These are phyloP conservation scores for Papiliotrema fonsecae DNA, from an alignment of 1,284 basidiomycete species.

Conservation along the genomic window DNA sequence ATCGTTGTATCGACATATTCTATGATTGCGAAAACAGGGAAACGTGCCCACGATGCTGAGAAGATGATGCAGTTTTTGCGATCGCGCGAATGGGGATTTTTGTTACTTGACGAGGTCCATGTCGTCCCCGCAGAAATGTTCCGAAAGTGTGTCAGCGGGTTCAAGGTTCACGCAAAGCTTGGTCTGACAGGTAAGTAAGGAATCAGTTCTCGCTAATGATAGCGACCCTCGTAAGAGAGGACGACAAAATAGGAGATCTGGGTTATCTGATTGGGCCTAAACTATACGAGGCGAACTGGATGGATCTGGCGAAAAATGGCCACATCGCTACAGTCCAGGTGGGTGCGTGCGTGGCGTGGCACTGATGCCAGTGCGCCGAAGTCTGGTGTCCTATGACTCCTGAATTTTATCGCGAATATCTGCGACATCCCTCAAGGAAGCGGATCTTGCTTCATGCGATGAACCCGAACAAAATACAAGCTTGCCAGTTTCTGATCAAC, in stretches of 20 bases:
- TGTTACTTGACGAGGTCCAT: conserved; percentile 92
- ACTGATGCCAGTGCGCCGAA: conserved; percentile 74
- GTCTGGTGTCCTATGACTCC: conserved; percentile 99
- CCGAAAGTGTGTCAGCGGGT: conserved; percentile 88
- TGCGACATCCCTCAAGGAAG: conserved; percentile 71
- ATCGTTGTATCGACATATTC: conserved; percentile 97
- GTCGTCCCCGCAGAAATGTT: conserved; percentile 98
- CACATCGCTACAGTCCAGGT: conserved; percentile 99
- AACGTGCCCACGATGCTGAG: conserved; percentile 91
- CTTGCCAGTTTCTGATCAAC: conserved; percentile 97
- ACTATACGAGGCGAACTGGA: conserved; percentile 99
- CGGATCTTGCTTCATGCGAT: conserved; percentile 97
- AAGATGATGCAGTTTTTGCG: conserved; percentile 99
- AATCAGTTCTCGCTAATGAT: conserved; percentile 9
- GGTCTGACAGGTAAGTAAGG: conserved; percentile 73
- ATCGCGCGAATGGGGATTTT: conserved; percentile 92
- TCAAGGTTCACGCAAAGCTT: conserved; percentile 95
- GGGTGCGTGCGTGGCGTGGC: conserved; percentile 21
- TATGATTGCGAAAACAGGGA: conserved; percentile 96
- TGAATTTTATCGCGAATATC: conserved; percentile 98
- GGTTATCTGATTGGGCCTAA: conserved; percentile 99
- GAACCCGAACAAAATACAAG: conserved; percentile 99
- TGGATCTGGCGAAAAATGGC: conserved; percentile 98
- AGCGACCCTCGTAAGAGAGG: conserved; percentile 97
- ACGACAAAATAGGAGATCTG: conserved; percentile 97